These are phyloP conservation scores for Penicillium sp. DNA, from an alignment of 2,329 filamentous ascomycete species.

Conservation along the genomic window DNA sequence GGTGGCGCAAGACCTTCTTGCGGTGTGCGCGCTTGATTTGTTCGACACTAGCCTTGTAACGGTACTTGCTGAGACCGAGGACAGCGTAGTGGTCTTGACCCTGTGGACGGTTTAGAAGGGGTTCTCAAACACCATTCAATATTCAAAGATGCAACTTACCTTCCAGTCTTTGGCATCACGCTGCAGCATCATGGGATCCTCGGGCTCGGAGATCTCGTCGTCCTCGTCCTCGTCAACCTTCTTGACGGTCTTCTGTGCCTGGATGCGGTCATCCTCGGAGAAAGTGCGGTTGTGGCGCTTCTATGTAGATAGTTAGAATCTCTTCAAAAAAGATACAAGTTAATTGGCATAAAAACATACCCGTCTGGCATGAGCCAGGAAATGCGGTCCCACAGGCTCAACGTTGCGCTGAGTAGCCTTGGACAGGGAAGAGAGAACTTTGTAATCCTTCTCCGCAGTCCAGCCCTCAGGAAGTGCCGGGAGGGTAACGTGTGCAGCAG, in stretches of 20 bases:
- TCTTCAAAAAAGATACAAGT: not conserved
- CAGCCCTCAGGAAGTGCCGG: conserved; percentile 76
- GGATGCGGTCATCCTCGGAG: conserved; percentile 95
- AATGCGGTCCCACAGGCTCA: conserved; percentile 95
- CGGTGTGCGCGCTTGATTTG: conserved; percentile 99
- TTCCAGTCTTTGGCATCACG: conserved; percentile 99
- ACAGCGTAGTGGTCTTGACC: conserved; percentile 97
- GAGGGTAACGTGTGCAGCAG: conserved; percentile 39
- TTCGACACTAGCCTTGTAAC: conserved; percentile 88
- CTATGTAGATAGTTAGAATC: conserved; percentile 28
- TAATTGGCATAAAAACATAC: conserved; percentile 45
- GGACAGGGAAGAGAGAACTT: conserved; percentile 72
- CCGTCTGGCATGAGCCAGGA: conserved; percentile 93
- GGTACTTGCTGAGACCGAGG: conserved; percentile 86
- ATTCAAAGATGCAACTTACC: conserved; percentile 50
- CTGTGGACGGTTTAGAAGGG: conserved; percentile 41
- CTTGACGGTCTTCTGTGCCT: conserved; percentile 91
- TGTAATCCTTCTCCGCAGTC: conserved; percentile 85
- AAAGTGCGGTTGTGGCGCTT: conserved; percentile 94
- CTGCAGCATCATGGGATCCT: conserved; percentile 87
- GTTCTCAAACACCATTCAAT: conserved; percentile 8
- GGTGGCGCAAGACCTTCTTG: conserved; percentile 99
- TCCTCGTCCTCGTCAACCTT: conserved; percentile 91
- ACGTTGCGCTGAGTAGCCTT: conserved; percentile 78
- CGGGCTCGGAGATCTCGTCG: conserved; percentile 86